Evolutionary conservation across 139 green algal genomes (phyloP).

Genomic region (Chlamydomonas sp.): DNA sequence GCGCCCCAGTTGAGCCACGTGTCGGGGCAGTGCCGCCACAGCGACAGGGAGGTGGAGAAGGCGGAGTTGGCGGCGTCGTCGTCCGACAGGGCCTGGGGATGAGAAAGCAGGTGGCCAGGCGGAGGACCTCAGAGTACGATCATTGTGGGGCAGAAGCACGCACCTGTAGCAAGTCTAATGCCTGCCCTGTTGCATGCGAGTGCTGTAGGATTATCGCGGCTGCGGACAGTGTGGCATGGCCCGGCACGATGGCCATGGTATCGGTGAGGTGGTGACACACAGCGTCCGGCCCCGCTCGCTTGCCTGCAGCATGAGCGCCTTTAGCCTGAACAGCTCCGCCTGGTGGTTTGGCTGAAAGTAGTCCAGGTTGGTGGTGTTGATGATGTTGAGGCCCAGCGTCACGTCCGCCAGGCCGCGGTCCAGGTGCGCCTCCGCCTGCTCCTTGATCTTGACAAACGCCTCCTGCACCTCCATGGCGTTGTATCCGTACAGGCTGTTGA

Average conservation of each 20-base stretch:
- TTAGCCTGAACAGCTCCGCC: slow-evolving; percentile 90
- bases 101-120: background rate
- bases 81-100: slow-evolving; percentile 46
- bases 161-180: no score
- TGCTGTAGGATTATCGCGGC: no score
- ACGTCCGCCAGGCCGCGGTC: slow-evolving; percentile 40
- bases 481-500: slow-evolving; percentile 96
- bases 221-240: no score
- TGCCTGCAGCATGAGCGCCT: slow-evolving; percentile 50
- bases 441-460: slow-evolving; percentile 97
- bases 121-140: no score
- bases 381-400: slow-evolving; percentile 86
- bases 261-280: no score
- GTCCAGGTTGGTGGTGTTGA: slow-evolving; percentile 96
- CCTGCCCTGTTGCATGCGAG: no score
- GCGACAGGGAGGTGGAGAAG: slow-evolving; percentile 83
- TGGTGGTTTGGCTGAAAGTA: slow-evolving; percentile 93
- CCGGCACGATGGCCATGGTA: no score
- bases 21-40: slow-evolving; percentile 81
- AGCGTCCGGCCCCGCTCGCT: background rate
- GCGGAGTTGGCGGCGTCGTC: slow-evolving; percentile 66
- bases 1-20: slow-evolving; percentile 93
- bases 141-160: no score
- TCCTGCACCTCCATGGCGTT: slow-evolving; percentile 98
- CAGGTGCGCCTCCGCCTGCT: slow-evolving; percentile 81